Percentiles rank a stretch among this genome's conserved stretches.
Evolutionary conservation across 768 basidiomycete species (phyloP).

Genomic region (Mycena amicta): DNA sequence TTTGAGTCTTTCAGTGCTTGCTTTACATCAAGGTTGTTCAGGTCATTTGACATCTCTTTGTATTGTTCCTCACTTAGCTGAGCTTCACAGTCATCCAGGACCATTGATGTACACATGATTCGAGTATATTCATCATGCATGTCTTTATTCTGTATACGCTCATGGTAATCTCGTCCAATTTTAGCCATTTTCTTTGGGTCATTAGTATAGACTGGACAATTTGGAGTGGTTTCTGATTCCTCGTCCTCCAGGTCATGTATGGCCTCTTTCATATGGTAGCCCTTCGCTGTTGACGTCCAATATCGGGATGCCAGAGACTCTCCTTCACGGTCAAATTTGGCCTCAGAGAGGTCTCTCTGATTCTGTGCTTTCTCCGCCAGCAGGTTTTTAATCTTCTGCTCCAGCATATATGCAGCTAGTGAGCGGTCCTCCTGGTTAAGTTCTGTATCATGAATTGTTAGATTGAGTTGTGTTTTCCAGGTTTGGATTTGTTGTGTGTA

Average conservation of each 20-base stretch:
- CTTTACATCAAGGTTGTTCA: neutral
- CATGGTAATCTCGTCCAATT: conserved; percentile 5
- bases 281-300: neutral
- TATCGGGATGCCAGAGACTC: neutral
- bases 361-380: neutral
- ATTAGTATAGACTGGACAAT: neutral
- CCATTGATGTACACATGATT: neutral
- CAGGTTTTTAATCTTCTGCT: neutral
- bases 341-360: neutral
- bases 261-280: neutral
- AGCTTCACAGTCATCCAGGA: neutral
- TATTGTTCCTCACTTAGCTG: neutral
- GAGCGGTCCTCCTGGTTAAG: neutral
- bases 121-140: neutral
- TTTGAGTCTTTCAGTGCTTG: conserved; percentile 1
- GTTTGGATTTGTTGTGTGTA: neutral
- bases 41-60: neutral
- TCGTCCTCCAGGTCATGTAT: conserved; percentile 3
- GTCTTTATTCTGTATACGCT: neutral
- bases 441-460: neutral
- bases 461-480: neutral
- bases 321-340: neutral
- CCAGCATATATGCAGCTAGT: neutral
- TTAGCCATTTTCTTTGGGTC: conserved; percentile 1
- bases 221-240: neutral